phyloP scores from a whole-genome alignment of 2,329 filamentous ascomycete species.

The Fusarium torulosum region DNA sequence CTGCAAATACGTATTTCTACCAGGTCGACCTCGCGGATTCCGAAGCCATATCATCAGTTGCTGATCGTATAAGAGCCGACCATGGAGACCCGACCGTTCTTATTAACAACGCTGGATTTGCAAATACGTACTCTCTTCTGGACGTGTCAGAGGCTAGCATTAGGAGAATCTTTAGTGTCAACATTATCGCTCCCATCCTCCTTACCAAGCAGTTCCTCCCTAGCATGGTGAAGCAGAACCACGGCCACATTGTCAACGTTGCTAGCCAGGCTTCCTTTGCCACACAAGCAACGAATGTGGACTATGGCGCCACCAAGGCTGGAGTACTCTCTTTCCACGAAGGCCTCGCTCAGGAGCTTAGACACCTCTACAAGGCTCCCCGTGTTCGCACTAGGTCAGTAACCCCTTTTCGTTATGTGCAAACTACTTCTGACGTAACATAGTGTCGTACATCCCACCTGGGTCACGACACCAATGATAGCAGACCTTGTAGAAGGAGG shows the following conservation, averaged over 20 bases:
- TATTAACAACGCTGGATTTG: background rate
- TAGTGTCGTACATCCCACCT: conserved; percentile 64
- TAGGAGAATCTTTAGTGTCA: conserved; percentile 66
- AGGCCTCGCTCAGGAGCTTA: conserved; percentile 66
- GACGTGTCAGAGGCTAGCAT: background rate
- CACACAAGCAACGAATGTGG: conserved; percentile 69
- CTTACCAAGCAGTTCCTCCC: conserved; percentile 73
- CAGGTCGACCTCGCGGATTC: conserved; percentile 1
- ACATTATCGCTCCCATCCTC: conserved; percentile 72
- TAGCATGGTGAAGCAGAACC: conserved; percentile 67
- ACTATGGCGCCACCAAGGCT: conserved; percentile 73
- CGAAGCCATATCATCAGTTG: background rate
- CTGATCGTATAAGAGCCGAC: background rate
- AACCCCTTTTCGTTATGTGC: too few relatives aligned
- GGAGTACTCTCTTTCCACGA: conserved; percentile 74
- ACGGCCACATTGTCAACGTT: conserved; percentile 78
- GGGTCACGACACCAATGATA: conserved; percentile 37
- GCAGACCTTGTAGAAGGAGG: conserved; percentile 29
- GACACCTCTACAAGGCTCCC: conserved; percentile 67
- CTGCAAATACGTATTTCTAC: background rate
- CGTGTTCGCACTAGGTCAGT: conserved; percentile 67
- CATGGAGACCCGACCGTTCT: conserved; percentile 1
- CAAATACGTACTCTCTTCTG: background rate
- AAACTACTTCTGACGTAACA: background rate
- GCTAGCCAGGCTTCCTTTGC: conserved; percentile 71